Base-by-base conservation (phyloP, 2,329 filamentous ascomycete species). In the Blastomyces parvus region DNA sequence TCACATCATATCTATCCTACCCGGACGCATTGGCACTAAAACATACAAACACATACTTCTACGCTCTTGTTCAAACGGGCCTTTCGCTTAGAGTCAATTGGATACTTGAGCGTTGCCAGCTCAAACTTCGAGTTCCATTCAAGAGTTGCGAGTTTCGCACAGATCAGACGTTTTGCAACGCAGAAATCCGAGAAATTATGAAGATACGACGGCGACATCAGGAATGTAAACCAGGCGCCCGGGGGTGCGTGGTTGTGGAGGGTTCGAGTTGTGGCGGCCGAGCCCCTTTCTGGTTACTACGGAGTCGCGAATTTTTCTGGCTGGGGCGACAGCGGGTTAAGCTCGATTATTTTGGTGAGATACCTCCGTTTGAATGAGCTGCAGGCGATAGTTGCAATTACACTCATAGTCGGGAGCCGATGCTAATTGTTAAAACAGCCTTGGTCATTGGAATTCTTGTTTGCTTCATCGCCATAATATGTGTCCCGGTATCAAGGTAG, bases 1-100 rank as follows among this genome's bases (percentile, higher is more conserved):
- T 90, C 62, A 78, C 83, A 40, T 71, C 79, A 13, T 77, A 83
- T 62, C 83, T 90, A 64, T 82, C 82, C 40, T 90, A 90, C 65
- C 88, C 88, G 0, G 87, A 90, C 66, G 87, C 88, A 0, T 80
- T 90, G 0, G 87, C 86, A 0, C 76, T 90, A 19, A 89, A 89
- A 70, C 86, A 89, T 71, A 83, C 83, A 25, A 85, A 77, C 70
- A 80, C 81, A 64, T 80, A 88, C 70, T 86, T 90, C 72, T 86
- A 86, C 75, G 69, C 73, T 58, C 74, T 88, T 1, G 85, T 89
- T 65, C 81, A 86, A 71, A 90, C 87, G 0, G 86, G 85, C 44
- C 78, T 89, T 38, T 73, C 79, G 36, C 78, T 89, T 55, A 89
- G 89, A 71, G 82, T 90, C 14, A 82, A 83, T 63, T 90, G 88